Percentiles rank a stretch among this genome's conserved stretches.
These are phyloP conservation scores for Ascochyta pisi DNA, from an alignment of 2,329 filamentous ascomycete genomes.

Conservation along the genomic window DNA sequence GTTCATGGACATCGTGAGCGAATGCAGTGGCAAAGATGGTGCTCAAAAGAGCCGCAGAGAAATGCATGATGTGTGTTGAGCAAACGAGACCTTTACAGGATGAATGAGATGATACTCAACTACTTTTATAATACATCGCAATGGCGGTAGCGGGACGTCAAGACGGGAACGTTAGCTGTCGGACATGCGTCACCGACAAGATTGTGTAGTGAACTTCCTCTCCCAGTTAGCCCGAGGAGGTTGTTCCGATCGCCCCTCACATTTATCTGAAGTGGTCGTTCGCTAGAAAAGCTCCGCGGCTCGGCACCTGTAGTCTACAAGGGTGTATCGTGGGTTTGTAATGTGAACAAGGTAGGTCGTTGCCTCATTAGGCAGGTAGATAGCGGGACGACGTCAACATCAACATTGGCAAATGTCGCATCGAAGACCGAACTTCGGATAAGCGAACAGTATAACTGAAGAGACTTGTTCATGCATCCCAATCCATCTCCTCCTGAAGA, in stretches of 20 bases:
- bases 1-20: constrained; percentile 38
- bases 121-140: constrained; percentile 21
- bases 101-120: not conserved
- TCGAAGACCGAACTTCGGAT: constrained; percentile 2
- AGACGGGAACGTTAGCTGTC: constrained; percentile 1
- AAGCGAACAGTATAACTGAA: not conserved
- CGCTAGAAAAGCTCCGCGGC: constrained; percentile 24
- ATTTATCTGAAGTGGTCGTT: constrained; percentile 1
- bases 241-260: constrained; percentile 3
- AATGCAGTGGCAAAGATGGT: constrained; percentile 27
- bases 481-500: constrained; percentile 12
- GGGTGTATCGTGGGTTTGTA: constrained; percentile 19
- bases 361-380: constrained; percentile 39
- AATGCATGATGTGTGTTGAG: constrained; percentile 26
- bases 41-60: constrained; percentile 16
- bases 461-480: constrained; percentile 2
- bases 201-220: constrained; percentile 32
- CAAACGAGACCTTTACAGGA: not conserved
- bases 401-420: constrained; percentile 6
- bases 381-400: constrained; percentile 18
- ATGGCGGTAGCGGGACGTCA: constrained; percentile 6
- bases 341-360: constrained; percentile 32
- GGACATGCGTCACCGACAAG: constrained; percentile 11
- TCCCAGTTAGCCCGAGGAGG: constrained; percentile 31
- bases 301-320: constrained; percentile 31